phyloP scores from a whole-genome alignment of 2,329 filamentous ascomycete species.

The Cryphonectria naterciae region DNA sequence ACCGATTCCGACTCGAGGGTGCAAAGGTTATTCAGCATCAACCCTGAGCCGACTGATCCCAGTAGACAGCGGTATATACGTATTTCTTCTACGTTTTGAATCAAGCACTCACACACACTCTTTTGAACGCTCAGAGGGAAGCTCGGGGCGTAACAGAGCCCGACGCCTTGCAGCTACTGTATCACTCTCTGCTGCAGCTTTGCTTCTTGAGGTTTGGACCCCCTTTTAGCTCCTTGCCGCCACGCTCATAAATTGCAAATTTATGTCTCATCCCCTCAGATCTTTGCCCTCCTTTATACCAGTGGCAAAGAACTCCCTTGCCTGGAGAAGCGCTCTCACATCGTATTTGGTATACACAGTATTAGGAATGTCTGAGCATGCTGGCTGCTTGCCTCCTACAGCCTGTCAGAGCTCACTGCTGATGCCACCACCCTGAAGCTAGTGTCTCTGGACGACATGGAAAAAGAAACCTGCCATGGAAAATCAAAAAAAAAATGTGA shows the following conservation, averaged over 20 bases:
- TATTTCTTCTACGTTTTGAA: not conserved
- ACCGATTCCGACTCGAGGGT: not conserved
- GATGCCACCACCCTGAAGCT: not conserved
- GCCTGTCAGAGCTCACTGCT: not conserved
- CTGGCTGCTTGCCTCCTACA: slow-evolving; percentile 3
- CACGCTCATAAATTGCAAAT: not conserved
- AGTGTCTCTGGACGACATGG: not conserved
- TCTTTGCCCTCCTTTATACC: not conserved
- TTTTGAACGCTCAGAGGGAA: not conserved
- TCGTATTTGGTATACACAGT: not conserved
- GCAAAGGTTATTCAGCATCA: not conserved
- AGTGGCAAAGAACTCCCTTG: not conserved
- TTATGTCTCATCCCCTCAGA: not conserved
- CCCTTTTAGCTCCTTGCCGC: not conserved
- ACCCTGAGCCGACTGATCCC: not conserved
- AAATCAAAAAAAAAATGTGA: not conserved
- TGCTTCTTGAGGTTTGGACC: not conserved
- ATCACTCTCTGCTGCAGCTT: not conserved
- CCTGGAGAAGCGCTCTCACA: not conserved
- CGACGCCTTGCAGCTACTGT: not conserved
- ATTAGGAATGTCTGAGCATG: slow-evolving; percentile 1
- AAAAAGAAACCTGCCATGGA: not conserved
- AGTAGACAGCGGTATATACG: not conserved
- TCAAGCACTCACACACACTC: not conserved
- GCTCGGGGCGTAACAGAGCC: not conserved